These are phyloP conservation scores for Eutypa lata DNA, from an alignment of 2,329 filamentous ascomycete genomes.

Conservation along the genomic window DNA sequence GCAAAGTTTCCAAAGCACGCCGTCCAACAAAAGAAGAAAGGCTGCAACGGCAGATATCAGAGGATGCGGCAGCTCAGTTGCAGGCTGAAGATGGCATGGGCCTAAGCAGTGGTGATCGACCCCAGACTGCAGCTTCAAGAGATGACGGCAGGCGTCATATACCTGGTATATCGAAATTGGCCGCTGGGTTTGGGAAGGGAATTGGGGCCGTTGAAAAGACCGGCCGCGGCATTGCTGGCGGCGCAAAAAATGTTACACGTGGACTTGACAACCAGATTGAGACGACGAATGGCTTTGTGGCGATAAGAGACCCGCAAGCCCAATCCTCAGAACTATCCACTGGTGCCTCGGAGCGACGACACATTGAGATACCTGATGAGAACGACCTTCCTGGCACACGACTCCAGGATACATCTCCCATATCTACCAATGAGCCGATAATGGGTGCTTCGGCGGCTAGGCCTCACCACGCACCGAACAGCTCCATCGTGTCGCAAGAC, in stretches of 20 bases:
- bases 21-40: conserved; percentile 50
- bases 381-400: conserved; percentile 23
- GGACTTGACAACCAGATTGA: conserved; percentile 52
- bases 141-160: conserved; percentile 35
- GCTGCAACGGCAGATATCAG: conserved; percentile 41
- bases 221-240: conserved; percentile 42
- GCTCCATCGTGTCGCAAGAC: conserved; percentile 36
- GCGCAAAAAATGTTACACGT: conserved; percentile 43
- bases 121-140: conserved; percentile 42
- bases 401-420: conserved; percentile 21
- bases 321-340: conserved; percentile 17
- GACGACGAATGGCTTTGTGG: conserved; percentile 53
- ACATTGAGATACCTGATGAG: conserved; percentile 30
- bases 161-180: conserved; percentile 38
- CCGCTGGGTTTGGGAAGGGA: conserved; percentile 47
- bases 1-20: conserved; percentile 49
- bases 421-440: conserved; percentile 16
- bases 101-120: conserved; percentile 48
- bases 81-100: conserved; percentile 50
- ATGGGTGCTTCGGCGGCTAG: conserved; percentile 25
- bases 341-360: conserved; percentile 25
- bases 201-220: conserved; percentile 39
- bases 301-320: conserved; percentile 22
- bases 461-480: conserved; percentile 31
- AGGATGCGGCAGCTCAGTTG: conserved; percentile 47